Evolutionary conservation across 2,329 filamentous ascomycete species (phyloP).

Genomic region (Claviceps lovelessii): DNA sequence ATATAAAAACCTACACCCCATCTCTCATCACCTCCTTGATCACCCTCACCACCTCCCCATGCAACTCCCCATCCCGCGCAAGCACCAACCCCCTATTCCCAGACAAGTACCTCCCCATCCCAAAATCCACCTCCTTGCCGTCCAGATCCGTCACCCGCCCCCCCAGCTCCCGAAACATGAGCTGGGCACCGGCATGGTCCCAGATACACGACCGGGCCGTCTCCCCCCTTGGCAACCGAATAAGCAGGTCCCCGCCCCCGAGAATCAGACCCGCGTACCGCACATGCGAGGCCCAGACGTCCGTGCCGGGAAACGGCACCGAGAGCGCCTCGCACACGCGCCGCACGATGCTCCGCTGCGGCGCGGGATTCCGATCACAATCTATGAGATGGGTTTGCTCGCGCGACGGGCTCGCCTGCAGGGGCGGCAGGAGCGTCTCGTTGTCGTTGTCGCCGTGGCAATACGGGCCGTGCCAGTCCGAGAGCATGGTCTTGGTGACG

Average conservation of each 20-base stretch:
- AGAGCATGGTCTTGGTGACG: slow-evolving; percentile 15
- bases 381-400: slow-evolving; percentile 18
- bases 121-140: slow-evolving; percentile 21
- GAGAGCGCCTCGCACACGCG: slow-evolving; percentile 16
- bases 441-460: neutral
- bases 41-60: slow-evolving; percentile 24
- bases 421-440: slow-evolving; percentile 8
- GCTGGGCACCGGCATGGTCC: slow-evolving; percentile 45
- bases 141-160: slow-evolving; percentile 37
- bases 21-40: slow-evolving; percentile 9
- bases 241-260: slow-evolving; percentile 21
- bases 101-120: slow-evolving; percentile 19
- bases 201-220: slow-evolving; percentile 21
- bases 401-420: slow-evolving; percentile 1
- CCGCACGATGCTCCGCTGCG: slow-evolving; percentile 18
- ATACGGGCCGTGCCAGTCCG: slow-evolving; percentile 8
- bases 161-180: slow-evolving; percentile 40
- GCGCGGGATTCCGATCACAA: slow-evolving; percentile 17
- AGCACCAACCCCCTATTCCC: slow-evolving; percentile 25
- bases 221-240: slow-evolving; percentile 16
- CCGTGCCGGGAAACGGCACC: slow-evolving; percentile 21
- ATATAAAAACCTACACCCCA: neutral
- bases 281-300: slow-evolving; percentile 26
- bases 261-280: slow-evolving; percentile 24
- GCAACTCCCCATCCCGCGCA: slow-evolving; percentile 26